Evolutionary conservation across 352 stramenopile species (phyloP).

Genomic region (Pythium dissotocum): DNA sequence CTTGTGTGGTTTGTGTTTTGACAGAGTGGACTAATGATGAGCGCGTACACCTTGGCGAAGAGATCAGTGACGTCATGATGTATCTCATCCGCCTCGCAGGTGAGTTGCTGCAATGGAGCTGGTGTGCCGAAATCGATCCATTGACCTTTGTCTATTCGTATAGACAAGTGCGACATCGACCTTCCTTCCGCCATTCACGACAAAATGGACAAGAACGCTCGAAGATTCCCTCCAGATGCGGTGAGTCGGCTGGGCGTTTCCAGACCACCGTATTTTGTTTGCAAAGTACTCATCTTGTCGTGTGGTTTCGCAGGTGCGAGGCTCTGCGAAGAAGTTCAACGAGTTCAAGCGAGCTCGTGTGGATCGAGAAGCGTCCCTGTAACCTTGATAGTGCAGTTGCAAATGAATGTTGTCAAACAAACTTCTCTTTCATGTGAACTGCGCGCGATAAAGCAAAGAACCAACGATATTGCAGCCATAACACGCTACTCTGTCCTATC

Average conservation of each 20-base stretch:
- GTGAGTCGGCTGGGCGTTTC: slow-evolving; percentile 9
- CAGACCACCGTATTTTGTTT: neutral
- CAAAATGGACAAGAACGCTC: slow-evolving; percentile 92
- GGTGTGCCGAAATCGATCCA: no score
- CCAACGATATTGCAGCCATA: slow-evolving; percentile 7
- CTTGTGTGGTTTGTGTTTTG: neutral
- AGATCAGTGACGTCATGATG: slow-evolving; percentile 97
- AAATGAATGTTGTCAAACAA: slow-evolving; percentile 4
- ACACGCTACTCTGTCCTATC: slow-evolving; percentile 20
- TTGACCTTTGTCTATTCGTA: neutral
- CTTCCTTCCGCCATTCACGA: slow-evolving; percentile 84
- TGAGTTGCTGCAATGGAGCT: slow-evolving; percentile 5
- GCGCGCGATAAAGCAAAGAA: slow-evolving; percentile 2
- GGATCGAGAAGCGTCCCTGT: slow-evolving; percentile 48
- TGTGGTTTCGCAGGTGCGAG: slow-evolving; percentile 37
- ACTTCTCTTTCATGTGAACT: neutral
- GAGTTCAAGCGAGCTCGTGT: slow-evolving; percentile 73
- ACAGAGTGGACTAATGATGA: slow-evolving; percentile 77
- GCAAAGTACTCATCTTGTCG: neutral
- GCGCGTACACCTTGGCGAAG: slow-evolving; percentile 92
- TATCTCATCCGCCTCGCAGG: slow-evolving; percentile 95
- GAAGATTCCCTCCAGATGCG: slow-evolving; percentile 75
- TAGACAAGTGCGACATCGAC: slow-evolving; percentile 90
- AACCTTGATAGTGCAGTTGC: neutral
- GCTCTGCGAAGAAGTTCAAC: slow-evolving; percentile 81